phyloP scores from a whole-genome alignment of 1,284 basidiomycete species.

The Pisolithus thermaeus region DNA sequence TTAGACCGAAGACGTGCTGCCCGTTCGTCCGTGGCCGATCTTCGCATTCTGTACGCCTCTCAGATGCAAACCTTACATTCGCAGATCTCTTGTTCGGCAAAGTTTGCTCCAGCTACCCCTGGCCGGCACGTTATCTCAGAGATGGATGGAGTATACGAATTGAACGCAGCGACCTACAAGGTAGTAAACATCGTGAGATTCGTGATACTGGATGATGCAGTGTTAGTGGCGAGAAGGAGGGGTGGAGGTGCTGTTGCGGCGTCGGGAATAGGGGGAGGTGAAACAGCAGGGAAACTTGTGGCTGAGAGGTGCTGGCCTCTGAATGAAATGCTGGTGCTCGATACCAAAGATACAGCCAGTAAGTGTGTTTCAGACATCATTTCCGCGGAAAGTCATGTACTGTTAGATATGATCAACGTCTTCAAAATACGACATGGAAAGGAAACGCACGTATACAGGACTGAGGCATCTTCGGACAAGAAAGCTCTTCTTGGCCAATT shows the following conservation, averaged over 20 bases:
- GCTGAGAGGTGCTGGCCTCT: conserved; percentile 92
- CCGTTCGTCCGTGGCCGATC: conserved; percentile 88
- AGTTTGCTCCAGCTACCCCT: conserved; percentile 86
- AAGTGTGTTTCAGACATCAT: conserved; percentile 23
- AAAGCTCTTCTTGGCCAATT: conserved; percentile 81
- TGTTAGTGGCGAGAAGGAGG: conserved; percentile 76
- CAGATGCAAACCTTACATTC: conserved; percentile 91
- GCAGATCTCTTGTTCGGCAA: conserved; percentile 93
- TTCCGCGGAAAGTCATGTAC: conserved; percentile 3
- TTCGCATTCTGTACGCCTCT: conserved; percentile 89
- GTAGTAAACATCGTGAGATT: conserved; percentile 83
- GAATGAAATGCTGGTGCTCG: conserved; percentile 89
- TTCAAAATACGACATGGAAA: conserved; percentile 94
- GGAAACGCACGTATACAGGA: conserved; percentile 91
- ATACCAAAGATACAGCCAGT: conserved; percentile 93
- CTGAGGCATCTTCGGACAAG: conserved; percentile 80
- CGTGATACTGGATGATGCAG: conserved; percentile 87
- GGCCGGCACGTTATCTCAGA: conserved; percentile 90
- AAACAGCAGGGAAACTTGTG: conserved; percentile 64
- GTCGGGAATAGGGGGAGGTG: conserved; percentile 26
- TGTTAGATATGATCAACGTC: conserved; percentile 83
- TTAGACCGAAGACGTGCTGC: conserved; percentile 60
- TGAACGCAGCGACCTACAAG: conserved; percentile 96
- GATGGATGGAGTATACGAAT: conserved; percentile 75
- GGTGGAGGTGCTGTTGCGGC: conserved; percentile 43